phyloP scores from a whole-genome alignment of 2,329 filamentous ascomycete genomes.

The Diaporthe capsici region DNA sequence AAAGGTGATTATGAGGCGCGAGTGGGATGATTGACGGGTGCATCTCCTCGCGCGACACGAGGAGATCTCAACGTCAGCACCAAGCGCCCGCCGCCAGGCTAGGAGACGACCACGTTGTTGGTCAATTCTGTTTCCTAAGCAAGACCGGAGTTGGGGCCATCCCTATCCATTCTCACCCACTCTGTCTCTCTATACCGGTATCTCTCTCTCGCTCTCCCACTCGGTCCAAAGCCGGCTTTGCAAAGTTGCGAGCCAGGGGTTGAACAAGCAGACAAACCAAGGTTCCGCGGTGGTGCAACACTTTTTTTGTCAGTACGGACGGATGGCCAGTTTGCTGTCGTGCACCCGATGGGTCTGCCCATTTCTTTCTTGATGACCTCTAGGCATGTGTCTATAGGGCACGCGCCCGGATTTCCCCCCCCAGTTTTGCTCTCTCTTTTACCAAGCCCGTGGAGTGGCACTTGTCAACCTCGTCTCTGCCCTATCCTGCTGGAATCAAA shows the following conservation, averaged over 20 bases:
- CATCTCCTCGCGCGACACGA: slow-evolving; percentile 31
- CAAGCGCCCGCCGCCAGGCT: background rate
- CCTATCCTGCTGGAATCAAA: background rate
- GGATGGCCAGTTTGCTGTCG: slow-evolving; percentile 20
- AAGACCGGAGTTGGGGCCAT: background rate
- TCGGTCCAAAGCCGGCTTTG: slow-evolving; percentile 20
- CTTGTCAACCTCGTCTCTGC: background rate
- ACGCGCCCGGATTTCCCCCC: background rate
- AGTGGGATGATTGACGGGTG: slow-evolving; percentile 23
- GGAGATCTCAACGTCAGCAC: slow-evolving; percentile 27
- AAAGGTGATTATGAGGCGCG: slow-evolving; percentile 1
- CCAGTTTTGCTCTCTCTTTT: background rate
- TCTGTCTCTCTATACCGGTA: background rate
- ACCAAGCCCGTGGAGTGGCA: background rate
- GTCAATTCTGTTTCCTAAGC: slow-evolving; percentile 32
- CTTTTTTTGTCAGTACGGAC: background rate
- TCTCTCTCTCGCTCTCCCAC: background rate
- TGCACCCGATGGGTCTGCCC: slow-evolving; percentile 15
- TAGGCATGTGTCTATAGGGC: slow-evolving; percentile 16
- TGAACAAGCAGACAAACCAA: background rate
- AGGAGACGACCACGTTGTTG: slow-evolving; percentile 3
- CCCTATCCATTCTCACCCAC: slow-evolving; percentile 1
- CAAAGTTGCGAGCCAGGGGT: background rate
- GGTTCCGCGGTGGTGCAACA: slow-evolving; percentile 11
- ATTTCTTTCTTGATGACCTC: slow-evolving; percentile 34